Base-by-base conservation (phyloP, 2,329 filamentous ascomycete genomes). In the Talaromyces sp. region DNA sequence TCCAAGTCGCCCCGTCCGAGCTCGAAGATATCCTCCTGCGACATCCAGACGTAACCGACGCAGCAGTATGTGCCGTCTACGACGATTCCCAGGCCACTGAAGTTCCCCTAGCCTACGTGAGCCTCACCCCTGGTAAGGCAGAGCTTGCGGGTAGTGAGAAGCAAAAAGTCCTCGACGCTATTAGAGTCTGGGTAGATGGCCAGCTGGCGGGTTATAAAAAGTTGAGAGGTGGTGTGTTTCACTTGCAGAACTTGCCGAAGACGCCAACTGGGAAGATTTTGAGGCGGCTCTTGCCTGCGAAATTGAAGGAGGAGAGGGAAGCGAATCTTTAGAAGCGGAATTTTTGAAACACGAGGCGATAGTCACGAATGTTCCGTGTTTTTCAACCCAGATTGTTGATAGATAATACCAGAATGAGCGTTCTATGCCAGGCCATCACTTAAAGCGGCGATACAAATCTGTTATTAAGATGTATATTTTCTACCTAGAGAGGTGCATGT, bases 131-230 rank as follows among this genome's bases (percentile, higher is more conserved):
- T n/a, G 15, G 41, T 22, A 62, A 52, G 45, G 45, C 10, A 22
- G 33, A n/a, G 10, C 35, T 62, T 25, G n/a, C 60, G 22, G 43
- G 25, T 39, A 52, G 35, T 13, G 33, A 52, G 13, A 62, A 62
- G 22, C 43, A 52, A 22, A 52, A 27, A 17, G 15, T 62, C 19
- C 49, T 62, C 15, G 31, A 68, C 27, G 62, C 56, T 31, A 50
- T 64, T 6, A 19, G 61, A 54, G 63, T 61, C 17, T 58, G 52
- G 52, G 33, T 65, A 13, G 67, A 70, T 52, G 47, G 31, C 11
- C 67, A 69, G 35, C 27, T 71, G n/a, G 69, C 69, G 22, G 69
- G 69, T 6, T 71, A 71, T 27, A 71, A 71, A 37, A 70, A 67
- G 25, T 57, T 71, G 27, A 65, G 69, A 22, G 69, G 69, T 9